A percentile compares a stretch with the other conserved stretches of the same genome.
Conservation (phyloP, 345 rosid species). For the Sapria himalayana region DNA sequence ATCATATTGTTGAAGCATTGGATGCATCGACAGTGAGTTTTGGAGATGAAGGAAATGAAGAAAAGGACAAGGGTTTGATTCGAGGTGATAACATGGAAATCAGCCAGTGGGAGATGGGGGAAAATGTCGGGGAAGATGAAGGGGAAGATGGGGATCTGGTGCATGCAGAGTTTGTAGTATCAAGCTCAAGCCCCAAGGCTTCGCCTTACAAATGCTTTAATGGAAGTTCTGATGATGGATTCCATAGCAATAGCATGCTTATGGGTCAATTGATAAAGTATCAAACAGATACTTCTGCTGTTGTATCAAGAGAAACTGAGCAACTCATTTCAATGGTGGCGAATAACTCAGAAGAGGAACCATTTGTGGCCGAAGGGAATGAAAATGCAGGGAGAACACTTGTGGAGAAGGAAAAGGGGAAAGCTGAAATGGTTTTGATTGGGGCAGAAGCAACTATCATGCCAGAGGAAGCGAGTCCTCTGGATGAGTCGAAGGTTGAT, state of each 20-base stretch:
- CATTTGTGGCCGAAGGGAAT: slow-evolving; percentile 5
- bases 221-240: too few relatives aligned
- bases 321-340: background rate
- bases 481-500: slow-evolving; percentile 9
- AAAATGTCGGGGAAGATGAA: background rate
- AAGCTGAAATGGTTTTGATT: slow-evolving; percentile 10
- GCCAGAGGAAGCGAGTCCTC: slow-evolving; percentile 11
- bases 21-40: too few relatives aligned
- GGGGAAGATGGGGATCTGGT: slow-evolving; percentile 1
- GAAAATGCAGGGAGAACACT: slow-evolving; percentile 12
- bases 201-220: slow-evolving; percentile 4
- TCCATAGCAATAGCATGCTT: background rate
- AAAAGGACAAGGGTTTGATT: background rate
- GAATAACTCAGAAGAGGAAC: slow-evolving; percentile 2
- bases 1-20: too few relatives aligned
- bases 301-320: slow-evolving; percentile 4
- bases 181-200: too few relatives aligned
- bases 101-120: too few relatives aligned
- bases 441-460: slow-evolving; percentile 11
- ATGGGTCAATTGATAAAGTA: too few relatives aligned
- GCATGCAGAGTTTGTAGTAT: too few relatives aligned
- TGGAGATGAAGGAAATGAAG: too few relatives aligned
- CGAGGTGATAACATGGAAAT: background rate
- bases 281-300: too few relatives aligned
- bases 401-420: slow-evolving; percentile 13